Base-by-base conservation (phyloP, 306 rosid species). In the Carpinus viminea region DNA sequence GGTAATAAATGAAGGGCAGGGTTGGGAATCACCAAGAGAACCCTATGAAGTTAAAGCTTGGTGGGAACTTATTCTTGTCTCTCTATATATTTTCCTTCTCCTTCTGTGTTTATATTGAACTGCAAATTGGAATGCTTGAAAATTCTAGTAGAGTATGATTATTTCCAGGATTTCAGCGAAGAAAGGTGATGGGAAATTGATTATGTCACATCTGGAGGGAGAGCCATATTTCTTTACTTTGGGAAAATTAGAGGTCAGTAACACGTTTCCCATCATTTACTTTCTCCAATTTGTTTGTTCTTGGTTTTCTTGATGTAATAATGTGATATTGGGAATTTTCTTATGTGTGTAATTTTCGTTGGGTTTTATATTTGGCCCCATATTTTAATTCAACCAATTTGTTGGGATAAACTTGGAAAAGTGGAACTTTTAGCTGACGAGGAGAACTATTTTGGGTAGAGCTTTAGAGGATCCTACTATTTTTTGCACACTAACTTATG, bases 41-140 rank as follows among this genome's bases (percentile, higher is more conserved):
- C 99, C 98, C 59, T 96, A 96, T 57, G 99, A 96, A 93, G 97
- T 96, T 68, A 91, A 93, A 85, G 98, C 96, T 64, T 89, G 99
- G 99, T 96, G 91, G 80, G 79, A 54, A 38, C 66, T 9, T 24
- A 50, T 54, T 71, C 38, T 80, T 61, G n/a, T 47, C 8, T 24
- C 56, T 76, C 43, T 11, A 38, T 66, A 17, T 36, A 65, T 78
- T 83, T 64, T 45, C 28, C 48, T 24, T 31, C 71, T 73, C 50
- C 15, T 69, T 68, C 73, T 17, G 7, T 64, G 65, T 45, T 72
- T 53, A 24, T 83, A 73, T 84, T 73, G 24, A 70, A 57, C 18
- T 79, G 54, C 15, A 68, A 53, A 77, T 26, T 31, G 31, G 68
- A 59, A 56, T 74, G 76, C 80, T 45, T 68, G 76, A 76, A 76